Conservation (phyloP, 176 grass and related monocot species). For the Musa schizocarpa region DNA sequence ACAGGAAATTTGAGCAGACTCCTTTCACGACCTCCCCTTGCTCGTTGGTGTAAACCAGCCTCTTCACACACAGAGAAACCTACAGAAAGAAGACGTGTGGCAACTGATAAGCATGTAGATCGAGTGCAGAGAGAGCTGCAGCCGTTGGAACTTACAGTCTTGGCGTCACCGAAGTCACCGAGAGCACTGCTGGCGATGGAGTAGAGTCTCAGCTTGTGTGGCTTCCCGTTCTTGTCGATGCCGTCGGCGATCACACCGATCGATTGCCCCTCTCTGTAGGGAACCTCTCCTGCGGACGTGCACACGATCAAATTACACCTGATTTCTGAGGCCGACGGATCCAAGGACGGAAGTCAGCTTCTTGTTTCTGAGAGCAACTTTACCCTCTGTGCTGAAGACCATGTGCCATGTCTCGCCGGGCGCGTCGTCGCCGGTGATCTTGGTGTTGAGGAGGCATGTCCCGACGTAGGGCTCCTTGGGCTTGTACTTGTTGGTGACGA, state of each 20-base stretch:
- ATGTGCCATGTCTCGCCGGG: slow-evolving; percentile 98
- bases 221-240: slow-evolving; percentile 80
- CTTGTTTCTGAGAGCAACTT: not conserved
- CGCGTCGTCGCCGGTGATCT: slow-evolving; percentile 88
- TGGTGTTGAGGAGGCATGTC: slow-evolving; percentile 89
- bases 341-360: too few species aligned
- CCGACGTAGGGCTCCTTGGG: slow-evolving; percentile 78
- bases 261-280: slow-evolving; percentile 92
- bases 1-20: slow-evolving; percentile 94
- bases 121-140: not conserved
- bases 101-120: not conserved
- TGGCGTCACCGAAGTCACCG: slow-evolving; percentile 84
- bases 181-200: slow-evolving; percentile 93
- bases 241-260: slow-evolving; percentile 76
- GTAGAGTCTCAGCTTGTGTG: slow-evolving; percentile 89
- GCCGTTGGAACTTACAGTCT: slow-evolving; percentile 37
- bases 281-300: slow-evolving; percentile 40
- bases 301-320: not conserved
- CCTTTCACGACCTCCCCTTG: slow-evolving; percentile 84
- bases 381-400: slow-evolving; percentile 86
- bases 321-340: too few species aligned
- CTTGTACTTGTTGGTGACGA: slow-evolving; percentile 62
- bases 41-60: slow-evolving; percentile 90
- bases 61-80: slow-evolving; percentile 93
- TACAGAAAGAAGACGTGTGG: slow-evolving; percentile 18